phyloP scores from a whole-genome alignment of 176 grass and related monocot genomes.

The Hyparrhenia diplandra region DNA sequence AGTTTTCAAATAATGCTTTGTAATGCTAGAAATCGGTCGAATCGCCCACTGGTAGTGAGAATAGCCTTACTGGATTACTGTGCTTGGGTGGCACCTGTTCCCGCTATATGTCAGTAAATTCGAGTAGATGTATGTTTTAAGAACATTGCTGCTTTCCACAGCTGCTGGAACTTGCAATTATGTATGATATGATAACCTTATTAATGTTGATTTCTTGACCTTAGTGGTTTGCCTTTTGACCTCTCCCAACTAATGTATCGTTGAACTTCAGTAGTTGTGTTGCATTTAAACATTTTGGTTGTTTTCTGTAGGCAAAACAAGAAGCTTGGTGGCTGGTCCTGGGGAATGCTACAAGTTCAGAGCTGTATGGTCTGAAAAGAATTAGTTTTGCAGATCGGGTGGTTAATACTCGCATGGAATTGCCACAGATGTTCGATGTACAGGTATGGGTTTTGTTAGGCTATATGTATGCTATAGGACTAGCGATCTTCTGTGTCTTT shows the following conservation, averaged over 20 bases:
- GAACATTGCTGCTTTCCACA: background rate
- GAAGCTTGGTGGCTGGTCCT: slow-evolving; percentile 98
- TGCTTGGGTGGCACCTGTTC: background rate
- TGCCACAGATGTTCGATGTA: slow-evolving; percentile 54
- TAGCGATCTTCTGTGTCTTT: slow-evolving; percentile 1
- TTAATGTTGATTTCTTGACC: background rate
- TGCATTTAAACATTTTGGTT: background rate
- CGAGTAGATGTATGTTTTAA: background rate
- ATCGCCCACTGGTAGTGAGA: background rate
- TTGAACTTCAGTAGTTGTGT: slow-evolving; percentile 5
- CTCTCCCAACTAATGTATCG: background rate
- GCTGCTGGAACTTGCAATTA: background rate
- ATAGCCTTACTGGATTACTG: no score
- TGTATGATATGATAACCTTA: background rate
- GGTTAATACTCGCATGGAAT: slow-evolving; percentile 74
- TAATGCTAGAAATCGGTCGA: background rate
- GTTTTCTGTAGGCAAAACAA: slow-evolving; percentile 73
- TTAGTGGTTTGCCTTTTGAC: background rate
- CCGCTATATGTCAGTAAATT: background rate
- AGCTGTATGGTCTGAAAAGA: slow-evolving; percentile 93
- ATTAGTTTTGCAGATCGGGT: slow-evolving; percentile 69
- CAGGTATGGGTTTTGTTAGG: slow-evolving; percentile 39
- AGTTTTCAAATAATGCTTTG: background rate
- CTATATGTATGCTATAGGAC: background rate
- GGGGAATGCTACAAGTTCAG: slow-evolving; percentile 64